Conservation (phyloP, 2,329 filamentous ascomycete genomes). For the Calonectria pauciramosa region DNA sequence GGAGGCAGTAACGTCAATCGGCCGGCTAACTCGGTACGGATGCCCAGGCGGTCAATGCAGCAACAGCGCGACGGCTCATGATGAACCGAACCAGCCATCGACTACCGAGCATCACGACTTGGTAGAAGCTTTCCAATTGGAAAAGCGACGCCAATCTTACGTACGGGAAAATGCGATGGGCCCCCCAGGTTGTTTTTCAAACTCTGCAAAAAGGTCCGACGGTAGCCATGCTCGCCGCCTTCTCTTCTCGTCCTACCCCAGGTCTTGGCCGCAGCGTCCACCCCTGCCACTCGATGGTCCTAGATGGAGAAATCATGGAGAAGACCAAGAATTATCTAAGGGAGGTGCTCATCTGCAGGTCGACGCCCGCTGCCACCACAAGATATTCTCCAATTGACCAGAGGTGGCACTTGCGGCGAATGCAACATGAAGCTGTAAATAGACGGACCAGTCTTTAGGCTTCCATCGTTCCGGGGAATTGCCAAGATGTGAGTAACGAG, state of each 20-base stretch:
- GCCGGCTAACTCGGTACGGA: conserved; percentile 35
- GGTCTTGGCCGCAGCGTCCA: conserved; percentile 38
- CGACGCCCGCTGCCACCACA: conserved; percentile 6
- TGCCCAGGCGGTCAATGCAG: conserved; percentile 20
- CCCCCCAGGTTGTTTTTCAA: neutral
- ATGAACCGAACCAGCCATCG: conserved; percentile 16
- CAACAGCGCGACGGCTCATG: conserved; percentile 3
- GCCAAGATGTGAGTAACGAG: conserved; percentile 42
- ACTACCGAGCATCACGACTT: conserved; percentile 2
- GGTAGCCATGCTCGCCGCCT: conserved; percentile 6
- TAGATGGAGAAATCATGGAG: conserved; percentile 24
- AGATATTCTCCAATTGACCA: neutral
- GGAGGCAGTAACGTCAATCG: conserved; percentile 20
- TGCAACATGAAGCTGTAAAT: conserved; percentile 6
- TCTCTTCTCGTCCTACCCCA: conserved; percentile 36
- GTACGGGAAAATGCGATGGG: neutral
- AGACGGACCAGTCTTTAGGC: conserved; percentile 22
- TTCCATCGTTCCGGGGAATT: conserved; percentile 36
- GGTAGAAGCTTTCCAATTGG: neutral
- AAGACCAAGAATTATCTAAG: neutral
- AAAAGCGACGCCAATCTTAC: conserved; percentile 8
- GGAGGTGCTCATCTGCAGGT: neutral
- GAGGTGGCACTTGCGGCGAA: neutral
- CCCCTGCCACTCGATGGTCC: conserved; percentile 16
- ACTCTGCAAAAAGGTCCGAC: conserved; percentile 13